Base-by-base conservation (phyloP, 2,329 filamentous ascomycete species). In the Pseudogymnoascus verrucosus region DNA sequence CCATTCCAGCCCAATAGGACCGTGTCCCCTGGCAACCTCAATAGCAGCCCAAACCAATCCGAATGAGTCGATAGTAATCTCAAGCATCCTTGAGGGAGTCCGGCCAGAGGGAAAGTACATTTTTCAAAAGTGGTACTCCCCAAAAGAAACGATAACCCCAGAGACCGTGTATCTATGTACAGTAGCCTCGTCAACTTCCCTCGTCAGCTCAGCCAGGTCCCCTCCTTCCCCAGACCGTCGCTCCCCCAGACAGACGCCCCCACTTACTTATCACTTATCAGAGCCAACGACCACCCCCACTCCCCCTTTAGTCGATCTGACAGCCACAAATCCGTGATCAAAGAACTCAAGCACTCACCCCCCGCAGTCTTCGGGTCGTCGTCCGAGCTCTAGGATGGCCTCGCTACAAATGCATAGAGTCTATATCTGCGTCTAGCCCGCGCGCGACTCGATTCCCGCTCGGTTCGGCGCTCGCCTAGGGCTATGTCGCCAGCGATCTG, bases 41-140 rank as follows among this genome's bases (percentile, higher is more conserved):
- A 54, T 54, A 16, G 14, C 47, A 54, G 47, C 47, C 47, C 47
- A 54, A 54, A n/a, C 47, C 47, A 54, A 54, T 31, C 47, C 47
- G 8, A 54, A 54, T 54, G 47, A 54, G 47, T 54, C 26, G 47
- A 54, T 31, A 31, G 26, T 54, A 54, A 19, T 5, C 7, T 54
- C 10, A 31, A 54, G 1, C 10, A 31, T 11, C 14, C n/a, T 16
- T 54, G 7, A 31, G 8, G 7, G 4, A 31, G 14, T n/a, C 47
- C 21, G 7, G 23, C 23, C 47, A 31, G 47, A 54, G 47, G 47
- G 31, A 31, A 34, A 10, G 31, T 54, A 54, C 26, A 44, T 8
- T 44, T 54, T 10, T 54, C 7, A 7, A 28, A 54, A 31, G 12
- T n/a, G 23, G 26, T 31, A 16, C 47, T 54, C 47, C 47, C 14